Evolutionary conservation across 345 rosid genomes (phyloP), one percentile per base, ranked within the genome.

Genomic region (Pugionium cornutum): DNA sequence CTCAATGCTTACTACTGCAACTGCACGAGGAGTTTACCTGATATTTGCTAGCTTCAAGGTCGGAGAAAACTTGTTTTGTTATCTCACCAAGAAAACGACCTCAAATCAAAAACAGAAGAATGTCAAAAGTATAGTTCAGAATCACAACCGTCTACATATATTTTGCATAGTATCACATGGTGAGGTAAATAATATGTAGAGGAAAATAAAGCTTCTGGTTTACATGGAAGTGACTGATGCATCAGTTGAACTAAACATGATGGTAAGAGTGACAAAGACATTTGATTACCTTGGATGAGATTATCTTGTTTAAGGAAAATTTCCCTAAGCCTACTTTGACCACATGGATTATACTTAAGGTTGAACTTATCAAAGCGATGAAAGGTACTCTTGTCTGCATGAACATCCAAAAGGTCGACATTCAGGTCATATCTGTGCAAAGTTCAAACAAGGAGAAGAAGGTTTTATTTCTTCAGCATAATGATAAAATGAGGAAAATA

Each of bases 301-400:
- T 95, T 95, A 60, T 95, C 99, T 77, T 95, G 99, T 81, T 95
- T 95, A 62, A 95, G 97, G 80, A 95, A 95, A 71, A 95, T 95
- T 75, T 95, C 99, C 83, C 99, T 83, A 33, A 95, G 98, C 78
- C 99, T 83, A 82, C 99, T 95, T 79, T 95, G 99, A 62, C 99
- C 99, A 62, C 99, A 95, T 28, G 99, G 99, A 82, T 95, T 95
- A 59, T 95, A 95, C 83, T 95, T 95, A 9, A 95, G 95, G 69
- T 95, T 95, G 79, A 95, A 91, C 86, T 95, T 95, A 70, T 91
- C 99, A 82, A 95, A 95, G 26, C 99, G 97, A 75, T 95, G 99
- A 77, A 95, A 91, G 18, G 99, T 95, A 80, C 97, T 95, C 80
- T 95, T 95, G 86, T 91, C 97, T 34, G 98, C 99, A 50, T 95